A percentile compares a stretch with the other conserved stretches of the same genome.
These are phyloP conservation scores for Venturiaceae sp. DNA, from an alignment of 2,329 filamentous ascomycete species.

Conservation along the genomic window DNA sequence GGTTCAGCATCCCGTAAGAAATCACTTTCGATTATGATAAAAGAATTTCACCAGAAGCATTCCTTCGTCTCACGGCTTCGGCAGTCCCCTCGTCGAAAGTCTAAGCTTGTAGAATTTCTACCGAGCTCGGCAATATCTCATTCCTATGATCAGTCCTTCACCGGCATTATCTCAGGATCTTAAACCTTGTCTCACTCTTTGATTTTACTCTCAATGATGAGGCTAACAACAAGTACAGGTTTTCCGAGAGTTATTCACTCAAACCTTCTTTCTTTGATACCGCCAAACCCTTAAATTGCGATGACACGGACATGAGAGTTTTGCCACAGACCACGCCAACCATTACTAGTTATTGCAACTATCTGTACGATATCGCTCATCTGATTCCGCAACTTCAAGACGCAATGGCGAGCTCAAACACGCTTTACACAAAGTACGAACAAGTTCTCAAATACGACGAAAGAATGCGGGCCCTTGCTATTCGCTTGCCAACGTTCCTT, in stretches of 20 bases:
- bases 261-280: constrained; percentile 26
- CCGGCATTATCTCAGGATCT: no score
- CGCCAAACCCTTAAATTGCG: constrained; percentile 22
- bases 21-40: neutral
- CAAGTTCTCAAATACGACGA: constrained; percentile 30
- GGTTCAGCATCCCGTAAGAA: constrained; percentile 26
- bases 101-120: no score
- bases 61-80: no score
- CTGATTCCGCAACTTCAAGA: constrained; percentile 29
- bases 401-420: constrained; percentile 22
- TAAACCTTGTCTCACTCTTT: no score
- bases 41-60: no score
- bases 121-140: no score
- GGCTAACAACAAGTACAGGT: constrained; percentile 10
- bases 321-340: constrained; percentile 18
- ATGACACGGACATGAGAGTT: constrained; percentile 24
- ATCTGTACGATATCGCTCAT: constrained; percentile 28
- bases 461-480: constrained; percentile 23
- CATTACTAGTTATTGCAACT: constrained; percentile 23
- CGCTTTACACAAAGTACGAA: constrained; percentile 29
- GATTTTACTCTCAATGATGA: no score
- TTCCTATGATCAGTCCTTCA: no score
- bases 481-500: constrained; percentile 24
- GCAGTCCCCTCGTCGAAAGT: no score
- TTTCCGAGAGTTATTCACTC: constrained; percentile 28